Percentiles rank a stretch among this genome's conserved stretches.
Conservation (phyloP, 2,329 filamentous ascomycete species). For the Aureobasidium zeae region DNA sequence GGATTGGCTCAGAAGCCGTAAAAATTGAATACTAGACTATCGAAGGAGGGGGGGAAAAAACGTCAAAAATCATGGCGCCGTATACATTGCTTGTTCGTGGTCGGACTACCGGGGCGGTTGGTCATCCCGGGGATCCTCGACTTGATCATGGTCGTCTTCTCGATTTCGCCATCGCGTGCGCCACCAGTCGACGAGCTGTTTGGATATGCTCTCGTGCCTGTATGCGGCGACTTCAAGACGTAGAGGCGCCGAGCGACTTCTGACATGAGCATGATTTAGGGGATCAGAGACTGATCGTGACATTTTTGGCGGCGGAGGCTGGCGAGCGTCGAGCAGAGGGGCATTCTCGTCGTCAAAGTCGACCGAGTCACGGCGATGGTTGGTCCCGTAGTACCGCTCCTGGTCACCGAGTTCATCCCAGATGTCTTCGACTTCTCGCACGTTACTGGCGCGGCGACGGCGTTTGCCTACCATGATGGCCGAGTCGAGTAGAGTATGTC, state of each 20-base stretch:
- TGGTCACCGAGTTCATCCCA: constrained; percentile 78
- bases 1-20: too few relatives aligned
- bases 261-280: constrained; percentile 5
- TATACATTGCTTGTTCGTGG: too few relatives aligned
- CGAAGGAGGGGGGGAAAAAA: too few relatives aligned
- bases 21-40: too few relatives aligned
- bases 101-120: too few relatives aligned
- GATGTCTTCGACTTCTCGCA: constrained; percentile 63
- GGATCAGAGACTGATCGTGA: constrained; percentile 2
- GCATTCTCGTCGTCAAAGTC: background rate
- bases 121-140: too few relatives aligned
- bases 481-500: constrained; percentile 9
- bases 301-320: background rate
- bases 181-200: constrained; percentile 17
- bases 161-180: constrained; percentile 15
- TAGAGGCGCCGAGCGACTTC: constrained; percentile 10
- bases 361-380: background rate
- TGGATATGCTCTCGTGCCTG: constrained; percentile 10
- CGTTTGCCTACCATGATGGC: constrained; percentile 5
- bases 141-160: too few relatives aligned
- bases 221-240: constrained; percentile 11
- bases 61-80: too few relatives aligned
- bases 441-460: constrained; percentile 33
- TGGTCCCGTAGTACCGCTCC: constrained; percentile 30
- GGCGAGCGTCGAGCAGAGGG: constrained; percentile 1